Conservation (phyloP, 441 rosid species). For the Flueggea neowawraea region DNA sequence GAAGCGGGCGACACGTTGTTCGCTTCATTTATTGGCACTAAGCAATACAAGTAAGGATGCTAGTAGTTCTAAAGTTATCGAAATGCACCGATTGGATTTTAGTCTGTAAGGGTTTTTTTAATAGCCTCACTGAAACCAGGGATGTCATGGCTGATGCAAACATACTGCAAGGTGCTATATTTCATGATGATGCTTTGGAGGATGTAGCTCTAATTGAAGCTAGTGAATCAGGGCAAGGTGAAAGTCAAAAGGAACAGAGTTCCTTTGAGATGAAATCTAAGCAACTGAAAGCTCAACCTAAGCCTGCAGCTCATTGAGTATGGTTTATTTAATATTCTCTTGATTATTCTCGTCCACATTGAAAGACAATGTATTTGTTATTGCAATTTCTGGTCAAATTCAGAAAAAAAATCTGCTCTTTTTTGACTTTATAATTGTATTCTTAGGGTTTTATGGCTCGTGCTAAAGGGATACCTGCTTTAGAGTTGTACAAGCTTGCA, state of each 20-base stretch:
- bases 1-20: slow-evolving; percentile 96
- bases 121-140: slow-evolving; percentile 39
- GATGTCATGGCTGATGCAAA: slow-evolving; percentile 95
- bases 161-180: slow-evolving; percentile 92
- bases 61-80: neutral
- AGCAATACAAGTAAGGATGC: slow-evolving; percentile 80
- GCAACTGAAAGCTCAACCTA: slow-evolving; percentile 54
- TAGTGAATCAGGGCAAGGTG: slow-evolving; percentile 39
- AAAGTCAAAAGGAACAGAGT: slow-evolving; percentile 39
- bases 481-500: slow-evolving; percentile 94
- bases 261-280: slow-evolving; percentile 50
- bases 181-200: slow-evolving; percentile 76
- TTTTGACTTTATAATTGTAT: slow-evolving; percentile 8
- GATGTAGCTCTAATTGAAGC: slow-evolving; percentile 36
- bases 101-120: neutral
- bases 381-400: neutral
- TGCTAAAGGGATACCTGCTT: slow-evolving; percentile 98
- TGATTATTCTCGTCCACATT: neutral
- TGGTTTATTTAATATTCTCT: slow-evolving; percentile 14
- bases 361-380: neutral
- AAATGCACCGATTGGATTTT: too few species aligned
- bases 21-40: slow-evolving; percentile 97
- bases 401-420: neutral
- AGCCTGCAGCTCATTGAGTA: slow-evolving; percentile 99
- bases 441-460: slow-evolving; percentile 97